Evolutionary conservation across 257 asterid species (phyloP), one percentile per base, ranked within the genome.

Genomic region (Voacanga thouarsii): DNA sequence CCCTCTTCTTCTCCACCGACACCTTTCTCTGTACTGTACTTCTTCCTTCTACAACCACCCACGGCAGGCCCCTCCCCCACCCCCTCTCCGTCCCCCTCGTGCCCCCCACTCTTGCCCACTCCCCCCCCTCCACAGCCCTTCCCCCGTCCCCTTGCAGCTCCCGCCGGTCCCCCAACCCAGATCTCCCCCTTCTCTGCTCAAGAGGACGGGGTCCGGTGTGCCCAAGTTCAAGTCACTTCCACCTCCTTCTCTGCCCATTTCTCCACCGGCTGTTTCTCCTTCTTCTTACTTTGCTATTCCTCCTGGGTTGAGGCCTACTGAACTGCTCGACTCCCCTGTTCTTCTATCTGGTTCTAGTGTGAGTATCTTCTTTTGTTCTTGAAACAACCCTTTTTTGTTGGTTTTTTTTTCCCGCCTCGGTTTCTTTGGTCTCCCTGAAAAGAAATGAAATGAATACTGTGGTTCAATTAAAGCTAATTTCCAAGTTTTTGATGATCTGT

Each of bases 281-380:
- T 92, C 97, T 8, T 92, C 97, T 63, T 90, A 86, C 88, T 94
- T 94, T 65, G 83, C 97, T 57, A 85, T 94, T 33, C 98, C 97
- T 12, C 96, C 88, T 14, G 97, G 99, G 10, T 77, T 94, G 76
- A 92, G 90, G 88, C 94, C 97, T 0, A 78, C 96, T 23, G 97
- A 87, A 72, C 91, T 94, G 39, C 67, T 94, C 78, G 98, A 94
- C 49, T 94, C 98, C 9, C 97, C 97, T 1, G 86, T 94, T 84
- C 95, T 94, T 39, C 88, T 87, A 7, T 86, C 90, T 4, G 61
- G 83, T 41, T 88, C 95, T 24, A 72, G 82, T 71, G 98, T 92
- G 69, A 65, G 93, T 63, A 0, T n/a, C 12, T 67, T n/a, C 12
- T 67, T 74, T 53, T 73, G 1, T 63, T 24, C 30, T 73, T 59